Evolutionary conservation across 768 basidiomycete species (phyloP).

Genomic region (Leucocoprinus sp.): DNA sequence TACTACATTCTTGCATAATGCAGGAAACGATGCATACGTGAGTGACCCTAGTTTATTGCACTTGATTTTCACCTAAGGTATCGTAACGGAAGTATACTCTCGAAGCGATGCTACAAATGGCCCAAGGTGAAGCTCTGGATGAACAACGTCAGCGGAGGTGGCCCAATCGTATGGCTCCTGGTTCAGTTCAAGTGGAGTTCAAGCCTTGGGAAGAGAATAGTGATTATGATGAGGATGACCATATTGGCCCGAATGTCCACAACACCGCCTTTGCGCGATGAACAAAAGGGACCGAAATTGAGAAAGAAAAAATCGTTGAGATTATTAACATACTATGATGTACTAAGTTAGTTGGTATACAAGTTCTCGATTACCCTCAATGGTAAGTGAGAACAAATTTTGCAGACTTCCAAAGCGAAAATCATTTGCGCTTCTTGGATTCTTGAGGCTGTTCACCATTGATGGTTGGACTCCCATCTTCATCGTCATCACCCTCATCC

Average conservation of each 20-base stretch:
- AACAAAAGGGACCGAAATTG: constrained; percentile 6
- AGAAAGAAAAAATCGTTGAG: background rate
- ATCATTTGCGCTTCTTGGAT: no score
- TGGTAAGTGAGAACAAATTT: no score
- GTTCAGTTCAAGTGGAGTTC: constrained; percentile 47
- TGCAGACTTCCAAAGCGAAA: no score
- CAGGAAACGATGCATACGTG: constrained; percentile 82
- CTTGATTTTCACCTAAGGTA: no score
- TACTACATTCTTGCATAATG: constrained; percentile 63
- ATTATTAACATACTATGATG: background rate
- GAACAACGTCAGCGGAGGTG: constrained; percentile 72
- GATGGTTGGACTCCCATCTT: constrained; percentile 15
- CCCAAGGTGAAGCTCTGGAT: constrained; percentile 64
- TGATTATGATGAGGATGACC: constrained; percentile 39
- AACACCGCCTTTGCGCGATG: constrained; percentile 1
- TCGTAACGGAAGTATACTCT: constrained; percentile 52
- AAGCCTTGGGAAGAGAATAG: constrained; percentile 52
- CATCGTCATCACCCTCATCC: constrained; percentile 56
- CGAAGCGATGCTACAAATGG: constrained; percentile 60
- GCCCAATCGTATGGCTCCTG: constrained; percentile 48
- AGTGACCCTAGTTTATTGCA: constrained; percentile 17
- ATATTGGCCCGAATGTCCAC: constrained; percentile 21
- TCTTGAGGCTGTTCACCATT: no score
- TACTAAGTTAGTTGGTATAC: no score
- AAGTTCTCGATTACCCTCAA: no score